Evolutionary conservation across 306 rosid species (phyloP), one percentile per base, ranked within the genome.

Genomic region (Sesbania bispinosa): DNA sequence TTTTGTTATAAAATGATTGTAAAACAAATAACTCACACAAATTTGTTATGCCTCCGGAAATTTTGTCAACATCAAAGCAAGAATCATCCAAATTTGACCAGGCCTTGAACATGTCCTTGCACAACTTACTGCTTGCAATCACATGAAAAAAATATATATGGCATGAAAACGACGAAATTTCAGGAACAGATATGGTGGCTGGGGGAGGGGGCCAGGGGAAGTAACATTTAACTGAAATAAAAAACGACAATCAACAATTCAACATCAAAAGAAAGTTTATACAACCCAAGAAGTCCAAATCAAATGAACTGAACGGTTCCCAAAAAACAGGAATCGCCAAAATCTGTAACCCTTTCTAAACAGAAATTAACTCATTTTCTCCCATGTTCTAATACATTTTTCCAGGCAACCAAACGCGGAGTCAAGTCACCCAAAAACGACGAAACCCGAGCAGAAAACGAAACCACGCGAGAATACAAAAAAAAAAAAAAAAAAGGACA

Each of bases 11-110:
- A 29, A 42, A 57, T 7, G n/a, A 27, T 4, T 73, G 26, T 16
- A 61, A 67, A 24, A 35, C 16, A 33, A 65, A 69, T 36, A 33
- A 81, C 98, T 86, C 74, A 94, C 99, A 77, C 47, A 85, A 78
- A 87, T 94, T 94, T n/a, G 99, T 94, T 65, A 91, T 94, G 73
- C 97, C 99, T 20, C 96, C 99, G 1, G 97, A 87, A 57, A 94
- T 88, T 7, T 79, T 88, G 78, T 86, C 87, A 51, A 94, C 79
- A n/a, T 65, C 23, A 85, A 91, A 94, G 75, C 85, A 43, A 41
- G 96, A 94, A 52, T 75, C 83, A 19, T 79, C 90, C 71, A 94
- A 79, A 38, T 82, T 79, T 26, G 96, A 88, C 99, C 99, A 94
- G 10, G 64, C 59, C 80, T 85, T 71, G 77, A 94, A 89, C 84